Base-by-base conservation (phyloP, 306 rosid genomes). In the Inga laurina region DNA sequence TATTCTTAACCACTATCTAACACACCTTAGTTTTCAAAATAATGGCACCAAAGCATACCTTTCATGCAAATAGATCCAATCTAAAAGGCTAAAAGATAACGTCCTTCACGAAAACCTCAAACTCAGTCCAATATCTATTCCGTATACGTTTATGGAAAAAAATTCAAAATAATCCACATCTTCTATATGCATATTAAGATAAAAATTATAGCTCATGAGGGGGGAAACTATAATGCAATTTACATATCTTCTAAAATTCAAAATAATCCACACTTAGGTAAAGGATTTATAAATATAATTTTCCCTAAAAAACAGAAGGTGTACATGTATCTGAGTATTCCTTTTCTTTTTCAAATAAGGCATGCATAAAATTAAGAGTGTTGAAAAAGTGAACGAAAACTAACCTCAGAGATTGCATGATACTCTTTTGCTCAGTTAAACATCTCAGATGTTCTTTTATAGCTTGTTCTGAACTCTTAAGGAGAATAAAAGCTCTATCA, bases 361-460 rank as follows among this genome's bases (percentile, higher is more conserved):
- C 46, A 30, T 9, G 52, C 16, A 59, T 65, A 61, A 7, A 80
- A 57, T 21, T 2, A 39, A 57, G 74, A 81, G 59, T 27, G 79
- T 56, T 74, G 56, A 62, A 54, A 72, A 73, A 48, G 64, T 22
- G 14, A 72, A 78, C 52, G 22, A 48, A 79, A 86, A 72, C 97
- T 51, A 87, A 97, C 99, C 98, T 94, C 88, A 97, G 90, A 49
- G 99, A 94, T 90, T 91, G 98, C 97, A 97, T 88, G 81, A 97
- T 97, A 84, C 91, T 97, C 90, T 88, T 92, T 66, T 97, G 99
- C 78, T 94, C 99, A 62, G 72, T 86, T 79, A 91, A 77, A 82
- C 30, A 81, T 84, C 74, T 88, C 85, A 86, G 97, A 74, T 90
- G 91, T 59, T 97, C 97, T 86, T 88, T 90, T 49, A 94, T 86